These are phyloP conservation scores for Musa itinerans DNA, from an alignment of 176 grass and related monocot genomes.

Conservation along the genomic window DNA sequence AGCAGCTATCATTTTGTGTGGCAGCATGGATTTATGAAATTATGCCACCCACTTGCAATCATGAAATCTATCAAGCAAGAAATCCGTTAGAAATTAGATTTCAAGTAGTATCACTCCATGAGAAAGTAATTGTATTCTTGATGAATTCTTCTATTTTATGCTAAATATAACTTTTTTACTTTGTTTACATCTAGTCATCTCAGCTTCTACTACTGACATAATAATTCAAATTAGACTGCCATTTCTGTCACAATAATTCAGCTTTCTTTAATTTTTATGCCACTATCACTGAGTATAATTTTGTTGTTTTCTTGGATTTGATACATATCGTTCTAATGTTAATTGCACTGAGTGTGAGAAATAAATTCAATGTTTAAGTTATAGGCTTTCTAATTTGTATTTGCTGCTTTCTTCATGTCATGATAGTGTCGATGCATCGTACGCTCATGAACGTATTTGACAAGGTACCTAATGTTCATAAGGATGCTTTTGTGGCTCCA, in stretches of 20 bases:
- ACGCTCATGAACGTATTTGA: constrained; percentile 79
- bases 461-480: constrained; percentile 65
- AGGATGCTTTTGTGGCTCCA: constrained; percentile 90
- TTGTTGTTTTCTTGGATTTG: too few species aligned
- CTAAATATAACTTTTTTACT: background rate
- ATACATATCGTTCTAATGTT: too few species aligned
- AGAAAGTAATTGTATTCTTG: background rate
- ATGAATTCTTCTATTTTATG: background rate
- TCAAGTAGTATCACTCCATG: background rate
- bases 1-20: too few species aligned
- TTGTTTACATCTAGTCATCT: background rate
- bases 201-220: background rate
- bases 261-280: background rate
- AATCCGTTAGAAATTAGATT: too few species aligned
- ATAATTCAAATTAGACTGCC: too few species aligned
- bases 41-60: too few species aligned
- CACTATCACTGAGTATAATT: too few species aligned
- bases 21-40: too few species aligned
- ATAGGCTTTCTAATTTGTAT: background rate
- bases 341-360: background rate
- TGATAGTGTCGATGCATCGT: constrained; percentile 82
- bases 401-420: background rate
- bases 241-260: too few species aligned
- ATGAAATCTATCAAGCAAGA: too few species aligned
- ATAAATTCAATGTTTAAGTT: background rate